Percentiles rank a stretch among this genome's conserved stretches.
Conservation (phyloP, 2,329 filamentous ascomycete genomes). For the Mycosphaerella sp. region DNA sequence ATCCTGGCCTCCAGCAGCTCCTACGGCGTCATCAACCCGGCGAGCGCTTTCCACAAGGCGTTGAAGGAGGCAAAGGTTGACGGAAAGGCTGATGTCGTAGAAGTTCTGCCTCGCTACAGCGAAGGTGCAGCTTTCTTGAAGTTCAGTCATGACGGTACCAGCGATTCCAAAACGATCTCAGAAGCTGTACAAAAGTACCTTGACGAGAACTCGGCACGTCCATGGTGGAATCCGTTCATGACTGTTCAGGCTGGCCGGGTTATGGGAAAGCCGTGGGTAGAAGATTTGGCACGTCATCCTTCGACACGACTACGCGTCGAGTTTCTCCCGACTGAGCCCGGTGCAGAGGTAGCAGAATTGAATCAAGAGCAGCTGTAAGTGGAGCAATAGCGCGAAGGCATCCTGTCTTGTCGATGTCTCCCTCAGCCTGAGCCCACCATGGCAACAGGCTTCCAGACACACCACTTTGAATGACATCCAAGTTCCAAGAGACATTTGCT, state of each 20-base stretch:
- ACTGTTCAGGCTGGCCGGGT: slow-evolving; percentile 67
- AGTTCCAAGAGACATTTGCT: too few species aligned
- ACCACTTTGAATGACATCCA: too few species aligned
- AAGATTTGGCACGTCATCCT: slow-evolving; percentile 81
- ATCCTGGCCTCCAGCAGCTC: slow-evolving; percentile 15
- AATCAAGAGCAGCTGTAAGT: slow-evolving; percentile 71
- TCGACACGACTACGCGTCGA: slow-evolving; percentile 72
- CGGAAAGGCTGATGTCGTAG: slow-evolving; percentile 58
- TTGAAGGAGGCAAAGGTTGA: slow-evolving; percentile 26
- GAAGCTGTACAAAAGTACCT: slow-evolving; percentile 58
- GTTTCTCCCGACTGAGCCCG: slow-evolving; percentile 68
- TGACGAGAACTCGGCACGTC: slow-evolving; percentile 64
- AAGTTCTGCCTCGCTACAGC: slow-evolving; percentile 77
- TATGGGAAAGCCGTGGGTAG: slow-evolving; percentile 82
- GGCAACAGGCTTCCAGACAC: too few species aligned
- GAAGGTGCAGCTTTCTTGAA: slow-evolving; percentile 94
- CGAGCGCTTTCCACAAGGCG: slow-evolving; percentile 46
- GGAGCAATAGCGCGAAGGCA: too few species aligned
- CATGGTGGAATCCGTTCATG: slow-evolving; percentile 84
- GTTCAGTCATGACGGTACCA: slow-evolving; percentile 54
- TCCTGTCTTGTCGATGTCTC: too few species aligned
- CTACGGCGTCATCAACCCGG: slow-evolving; percentile 49
- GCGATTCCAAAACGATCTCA: slow-evolving; percentile 52
- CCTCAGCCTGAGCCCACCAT: too few species aligned
- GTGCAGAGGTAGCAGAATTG: slow-evolving; percentile 67